Evolutionary conservation across 352 stramenopile genomes (phyloP), one percentile per base, ranked within the genome.

Genomic region (Globisporangium echinulatum): DNA sequence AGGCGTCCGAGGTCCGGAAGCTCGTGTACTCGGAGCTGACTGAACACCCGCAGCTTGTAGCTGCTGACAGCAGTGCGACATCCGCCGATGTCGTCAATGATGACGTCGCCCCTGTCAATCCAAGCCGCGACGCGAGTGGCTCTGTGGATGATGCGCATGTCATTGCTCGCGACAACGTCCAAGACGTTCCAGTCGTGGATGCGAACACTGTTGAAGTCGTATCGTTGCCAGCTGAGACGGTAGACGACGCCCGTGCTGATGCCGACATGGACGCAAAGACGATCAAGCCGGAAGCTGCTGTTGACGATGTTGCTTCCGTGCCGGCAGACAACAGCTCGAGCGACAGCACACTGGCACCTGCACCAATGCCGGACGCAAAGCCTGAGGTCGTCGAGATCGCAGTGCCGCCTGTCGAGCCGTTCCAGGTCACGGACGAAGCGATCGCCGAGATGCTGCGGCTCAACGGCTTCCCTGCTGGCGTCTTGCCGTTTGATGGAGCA

Each of bases 11-110:
- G 25, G 60, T 66, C 3, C 60, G 54, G 17, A 61, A 66, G 49
- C 40, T 66, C 11, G 60, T 66, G 33, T 66, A 61, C 54, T 54
- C 53, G n/a, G 60, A 66, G 44, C 54, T 66, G 13, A 57, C 56
- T 54, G 19, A 66, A 25, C 60, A 66, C 42, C 54, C 54, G 7
- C 49, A 61, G 33, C 40, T 61, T 47, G 42, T 46, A 14, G 40
- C 40, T 44, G 40, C 7, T 13, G 40, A 44, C 40, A 44, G 40
- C 40, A 44, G 40, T 13, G 11, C 7, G 11, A 44, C 40, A 13
- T 14, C 7, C 3, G 60, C 60, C 25, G 60, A 33, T 33, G 43
- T 54, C 11, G 54, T 43, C 9, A 14, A 19, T 17, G 52, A 42
- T 33, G 37, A 17, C 2, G n/a, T 8, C 17, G 40, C 37, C 10